Percentiles rank a stretch among this genome's conserved stretches.
phyloP scores from a whole-genome alignment of 176 grass and related monocot species.

The Alopecurus myosuroides region DNA sequence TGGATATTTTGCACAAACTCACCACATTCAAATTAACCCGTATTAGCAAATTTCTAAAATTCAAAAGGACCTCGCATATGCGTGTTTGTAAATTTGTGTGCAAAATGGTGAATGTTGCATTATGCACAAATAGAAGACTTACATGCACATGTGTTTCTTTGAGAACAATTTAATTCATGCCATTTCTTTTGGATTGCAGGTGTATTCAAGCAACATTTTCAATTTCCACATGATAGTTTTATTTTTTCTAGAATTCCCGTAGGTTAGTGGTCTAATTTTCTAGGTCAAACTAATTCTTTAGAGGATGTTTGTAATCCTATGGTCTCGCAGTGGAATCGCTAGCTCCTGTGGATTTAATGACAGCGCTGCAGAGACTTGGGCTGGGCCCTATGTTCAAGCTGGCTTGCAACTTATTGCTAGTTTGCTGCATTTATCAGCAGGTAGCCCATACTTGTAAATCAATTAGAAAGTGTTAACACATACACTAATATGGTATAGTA shows the following conservation, averaged over 20 bases:
- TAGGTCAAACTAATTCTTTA: neutral
- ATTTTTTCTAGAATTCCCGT: neutral
- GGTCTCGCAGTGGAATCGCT: neutral
- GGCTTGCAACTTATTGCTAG: neutral
- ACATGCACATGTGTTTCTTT: neutral
- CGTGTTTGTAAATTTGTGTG: neutral
- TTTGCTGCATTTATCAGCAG: neutral
- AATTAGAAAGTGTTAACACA: neutral
- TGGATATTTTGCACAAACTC: neutral
- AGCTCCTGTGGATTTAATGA: neutral
- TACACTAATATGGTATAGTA: neutral
- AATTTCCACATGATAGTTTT: neutral
- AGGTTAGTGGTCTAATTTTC: neutral
- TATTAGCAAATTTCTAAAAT: neutral
- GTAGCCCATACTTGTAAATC: neutral
- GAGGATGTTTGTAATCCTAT: neutral
- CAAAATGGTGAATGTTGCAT: neutral
- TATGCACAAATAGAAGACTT: neutral
- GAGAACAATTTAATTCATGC: neutral
- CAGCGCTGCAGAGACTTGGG: neutral
- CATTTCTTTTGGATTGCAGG: neutral
- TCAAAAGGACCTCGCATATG: neutral
- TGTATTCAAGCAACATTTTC: neutral
- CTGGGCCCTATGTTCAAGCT: neutral
- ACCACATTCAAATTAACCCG: too few species aligned